Conservation (phyloP, 495 filamentous ascomycete genomes). For the Evernia prunastri region DNA sequence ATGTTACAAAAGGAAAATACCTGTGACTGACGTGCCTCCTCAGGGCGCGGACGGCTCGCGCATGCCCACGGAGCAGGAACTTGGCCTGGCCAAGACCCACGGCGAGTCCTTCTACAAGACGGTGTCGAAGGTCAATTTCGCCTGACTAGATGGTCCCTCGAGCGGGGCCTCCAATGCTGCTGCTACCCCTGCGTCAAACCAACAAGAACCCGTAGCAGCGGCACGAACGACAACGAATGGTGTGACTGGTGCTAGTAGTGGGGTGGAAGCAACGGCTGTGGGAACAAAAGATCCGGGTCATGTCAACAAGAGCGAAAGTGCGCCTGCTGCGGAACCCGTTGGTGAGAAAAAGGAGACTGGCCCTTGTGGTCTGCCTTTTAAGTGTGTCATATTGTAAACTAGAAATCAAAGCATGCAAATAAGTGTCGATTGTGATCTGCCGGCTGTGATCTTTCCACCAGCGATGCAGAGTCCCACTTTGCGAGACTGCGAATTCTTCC, state of each 20-base stretch:
- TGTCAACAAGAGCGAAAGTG: background rate
- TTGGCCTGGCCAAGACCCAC: slow-evolving; percentile 71
- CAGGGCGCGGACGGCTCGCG: slow-evolving; percentile 67
- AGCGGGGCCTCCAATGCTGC: background rate
- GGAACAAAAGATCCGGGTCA: background rate
- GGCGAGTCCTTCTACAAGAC: slow-evolving; percentile 81
- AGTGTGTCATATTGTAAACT: slow-evolving; percentile 54
- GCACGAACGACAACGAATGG: background rate
- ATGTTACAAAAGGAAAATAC: background rate
- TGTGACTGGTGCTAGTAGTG: background rate
- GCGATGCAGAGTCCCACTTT: background rate
- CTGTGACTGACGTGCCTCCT: slow-evolving; percentile 14
- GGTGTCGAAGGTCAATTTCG: slow-evolving; percentile 64
- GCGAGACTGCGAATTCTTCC: background rate
- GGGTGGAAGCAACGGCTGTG: background rate
- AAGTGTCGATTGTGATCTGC: background rate
- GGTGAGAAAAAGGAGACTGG: slow-evolving; percentile 38
- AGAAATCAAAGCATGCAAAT: background rate
- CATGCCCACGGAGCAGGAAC: slow-evolving; percentile 66
- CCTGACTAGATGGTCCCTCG: slow-evolving; percentile 67
- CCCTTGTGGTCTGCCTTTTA: slow-evolving; percentile 65
- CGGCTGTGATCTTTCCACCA: background rate
- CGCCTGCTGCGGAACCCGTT: slow-evolving; percentile 2
- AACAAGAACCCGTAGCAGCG: background rate
- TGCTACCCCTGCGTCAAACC: background rate